A percentile compares a stretch with the other conserved stretches of the same genome.
These are phyloP conservation scores for Colletotrichum salicis DNA, from an alignment of 2,329 filamentous ascomycete species.

Conservation along the genomic window DNA sequence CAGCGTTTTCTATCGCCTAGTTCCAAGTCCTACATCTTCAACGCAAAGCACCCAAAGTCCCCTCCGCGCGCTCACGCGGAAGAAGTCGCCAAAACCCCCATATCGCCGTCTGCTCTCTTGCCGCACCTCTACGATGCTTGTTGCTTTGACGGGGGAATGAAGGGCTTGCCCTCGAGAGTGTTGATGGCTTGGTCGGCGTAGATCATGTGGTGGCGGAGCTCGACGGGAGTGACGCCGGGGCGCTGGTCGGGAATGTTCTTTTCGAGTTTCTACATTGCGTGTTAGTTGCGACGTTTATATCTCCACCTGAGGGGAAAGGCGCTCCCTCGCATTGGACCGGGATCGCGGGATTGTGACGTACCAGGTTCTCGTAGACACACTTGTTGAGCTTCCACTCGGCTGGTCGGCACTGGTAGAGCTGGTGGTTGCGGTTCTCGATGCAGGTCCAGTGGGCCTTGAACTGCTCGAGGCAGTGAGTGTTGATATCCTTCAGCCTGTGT, in stretches of 20 bases:
- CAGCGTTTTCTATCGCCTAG: slow-evolving; percentile 35
- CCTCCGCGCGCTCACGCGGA: background rate
- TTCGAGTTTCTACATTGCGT: slow-evolving; percentile 73
- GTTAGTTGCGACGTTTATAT: background rate
- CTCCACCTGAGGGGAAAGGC: background rate
- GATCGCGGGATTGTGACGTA: slow-evolving; percentile 59
- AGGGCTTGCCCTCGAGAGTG: slow-evolving; percentile 56
- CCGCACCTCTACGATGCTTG: slow-evolving; percentile 33
- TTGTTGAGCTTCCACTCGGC: slow-evolving; percentile 91
- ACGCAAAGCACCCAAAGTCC: slow-evolving; percentile 8
- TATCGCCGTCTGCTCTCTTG: background rate
- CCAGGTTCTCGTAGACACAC: slow-evolving; percentile 95
- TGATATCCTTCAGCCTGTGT: slow-evolving; percentile 88
- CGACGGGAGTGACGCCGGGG: slow-evolving; percentile 75
- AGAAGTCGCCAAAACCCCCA: background rate
- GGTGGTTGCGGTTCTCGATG: slow-evolving; percentile 96
- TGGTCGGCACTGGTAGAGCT: slow-evolving; percentile 93
- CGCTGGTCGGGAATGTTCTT: slow-evolving; percentile 83
- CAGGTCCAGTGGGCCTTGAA: slow-evolving; percentile 97
- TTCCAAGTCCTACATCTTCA: slow-evolving; percentile 29
- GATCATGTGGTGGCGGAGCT: slow-evolving; percentile 74
- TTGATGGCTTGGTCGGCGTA: slow-evolving; percentile 65
- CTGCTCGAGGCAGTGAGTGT: slow-evolving; percentile 89
- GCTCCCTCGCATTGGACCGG: background rate
- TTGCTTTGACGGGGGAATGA: slow-evolving; percentile 42